A percentile compares a stretch with the other conserved stretches of the same genome.
Evolutionary conservation across 345 rosid species (phyloP).

Genomic region (Pelargonium nanum): DNA sequence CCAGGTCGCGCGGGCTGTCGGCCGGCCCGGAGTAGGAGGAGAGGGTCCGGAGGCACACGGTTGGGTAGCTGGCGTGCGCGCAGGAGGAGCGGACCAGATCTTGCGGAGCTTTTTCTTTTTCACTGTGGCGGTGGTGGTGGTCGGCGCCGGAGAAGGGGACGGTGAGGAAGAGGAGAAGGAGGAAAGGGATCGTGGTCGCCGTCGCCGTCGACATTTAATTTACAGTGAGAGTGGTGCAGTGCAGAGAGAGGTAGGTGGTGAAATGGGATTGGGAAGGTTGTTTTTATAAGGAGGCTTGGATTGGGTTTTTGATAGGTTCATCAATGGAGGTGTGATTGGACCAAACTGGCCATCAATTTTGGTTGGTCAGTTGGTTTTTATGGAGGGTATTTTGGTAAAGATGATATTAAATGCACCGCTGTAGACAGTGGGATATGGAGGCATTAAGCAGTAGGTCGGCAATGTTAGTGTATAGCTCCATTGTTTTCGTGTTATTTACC

Average conservation of each 20-base stretch:
- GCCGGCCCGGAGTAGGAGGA: conserved; percentile 58
- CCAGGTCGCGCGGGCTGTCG: conserved; percentile 49
- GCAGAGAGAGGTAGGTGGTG: not conserved
- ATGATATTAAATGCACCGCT: no score
- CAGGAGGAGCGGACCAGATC: conserved; percentile 62
- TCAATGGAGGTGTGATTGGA: no score
- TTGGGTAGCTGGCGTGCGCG: conserved; percentile 63
- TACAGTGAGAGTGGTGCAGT: not conserved
- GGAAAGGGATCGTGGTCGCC: conserved; percentile 1
- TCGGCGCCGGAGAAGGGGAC: conserved; percentile 14
- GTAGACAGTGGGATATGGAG: no score
- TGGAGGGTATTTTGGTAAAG: no score
- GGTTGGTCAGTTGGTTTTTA: no score
- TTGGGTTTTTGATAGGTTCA: no score
- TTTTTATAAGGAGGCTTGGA: no score
- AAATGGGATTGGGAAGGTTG: not conserved
- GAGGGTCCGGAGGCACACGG: conserved; percentile 57
- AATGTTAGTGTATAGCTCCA: no score
- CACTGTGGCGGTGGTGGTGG: conserved; percentile 9
- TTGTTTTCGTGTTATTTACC: no score
- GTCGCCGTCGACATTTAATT: not conserved
- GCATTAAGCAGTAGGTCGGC: no score
- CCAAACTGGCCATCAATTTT: no score
- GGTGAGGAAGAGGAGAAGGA: conserved; percentile 13
- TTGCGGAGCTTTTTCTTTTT: not conserved